A percentile compares a stretch with the other conserved stretches of the same genome.
Evolutionary conservation across 306 rosid genomes (phyloP).

Genomic region (Senna siamea): DNA sequence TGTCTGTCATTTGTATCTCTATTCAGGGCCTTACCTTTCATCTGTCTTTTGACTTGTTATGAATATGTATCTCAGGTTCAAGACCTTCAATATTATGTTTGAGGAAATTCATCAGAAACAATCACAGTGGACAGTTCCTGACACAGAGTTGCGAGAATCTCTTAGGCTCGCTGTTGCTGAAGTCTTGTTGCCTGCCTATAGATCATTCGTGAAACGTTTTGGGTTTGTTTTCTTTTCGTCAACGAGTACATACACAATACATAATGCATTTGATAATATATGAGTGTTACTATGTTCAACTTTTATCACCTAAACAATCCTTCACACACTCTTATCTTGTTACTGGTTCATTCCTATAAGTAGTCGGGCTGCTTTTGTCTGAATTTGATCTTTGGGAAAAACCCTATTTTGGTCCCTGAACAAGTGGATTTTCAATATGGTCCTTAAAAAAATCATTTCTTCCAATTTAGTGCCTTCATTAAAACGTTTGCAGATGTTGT

Average conservation of each 20-base stretch:
- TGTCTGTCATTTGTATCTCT: constrained; percentile 5
- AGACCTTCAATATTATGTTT: constrained; percentile 78
- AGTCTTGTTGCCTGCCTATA: constrained; percentile 90
- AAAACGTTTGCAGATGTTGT: no score
- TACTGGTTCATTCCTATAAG: background rate
- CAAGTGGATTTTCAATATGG: no score
- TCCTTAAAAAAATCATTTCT: no score
- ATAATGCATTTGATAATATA: no score
- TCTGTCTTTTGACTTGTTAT: constrained; percentile 25
- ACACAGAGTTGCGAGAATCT: constrained; percentile 89
- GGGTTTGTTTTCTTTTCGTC: constrained; percentile 59
- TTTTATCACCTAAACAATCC: background rate
- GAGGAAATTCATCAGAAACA: constrained; percentile 98
- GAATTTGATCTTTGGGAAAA: background rate
- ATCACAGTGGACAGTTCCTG: constrained; percentile 96
- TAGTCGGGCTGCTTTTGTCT: constrained; percentile 17
- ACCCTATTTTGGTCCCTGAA: no score
- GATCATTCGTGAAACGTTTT: constrained; percentile 82
- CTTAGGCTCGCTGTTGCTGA: constrained; percentile 93
- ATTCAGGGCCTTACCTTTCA: background rate
- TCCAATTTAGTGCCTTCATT: no score
- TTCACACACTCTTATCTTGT: background rate
- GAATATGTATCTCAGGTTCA: constrained; percentile 61
- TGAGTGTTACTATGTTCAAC: no score
- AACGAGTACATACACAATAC: background rate